phyloP scores from a whole-genome alignment of 257 asterid genomes.

The Misopates orontium region DNA sequence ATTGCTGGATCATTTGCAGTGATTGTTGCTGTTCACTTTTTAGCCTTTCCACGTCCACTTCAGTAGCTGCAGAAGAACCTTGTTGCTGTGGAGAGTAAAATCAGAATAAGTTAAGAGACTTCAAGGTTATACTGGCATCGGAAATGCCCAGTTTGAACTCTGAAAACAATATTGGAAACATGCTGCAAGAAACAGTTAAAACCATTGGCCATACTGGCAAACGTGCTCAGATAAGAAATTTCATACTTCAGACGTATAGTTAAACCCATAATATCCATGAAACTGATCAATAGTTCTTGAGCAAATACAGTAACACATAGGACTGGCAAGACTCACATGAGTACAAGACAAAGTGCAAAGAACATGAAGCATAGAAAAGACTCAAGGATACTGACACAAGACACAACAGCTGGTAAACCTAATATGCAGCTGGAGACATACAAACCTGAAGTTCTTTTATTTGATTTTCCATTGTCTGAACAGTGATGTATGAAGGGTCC shows the following conservation, averaged over 20 bases:
- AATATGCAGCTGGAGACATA: not conserved
- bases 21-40: slow-evolving; percentile 55
- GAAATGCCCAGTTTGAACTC: not conserved
- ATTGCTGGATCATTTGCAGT: slow-evolving; percentile 60
- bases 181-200: slow-evolving; percentile 9
- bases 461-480: slow-evolving; percentile 69
- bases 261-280: not conserved
- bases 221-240: not conserved
- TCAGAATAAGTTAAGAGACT: slow-evolving; percentile 15
- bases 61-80: slow-evolving; percentile 76
- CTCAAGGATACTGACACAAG: not conserved
- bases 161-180: not conserved
- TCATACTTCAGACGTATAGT: not conserved
- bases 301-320: not conserved
- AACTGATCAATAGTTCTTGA: not conserved
- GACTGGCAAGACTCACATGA: not conserved
- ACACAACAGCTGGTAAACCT: too few species aligned
- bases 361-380: not conserved
- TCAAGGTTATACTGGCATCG: slow-evolving; percentile 1
- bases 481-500: slow-evolving; percentile 49
- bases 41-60: slow-evolving; percentile 70
- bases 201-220: not conserved
- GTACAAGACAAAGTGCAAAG: not conserved
- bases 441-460: slow-evolving; percentile 78
- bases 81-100: slow-evolving; percentile 46